A percentile compares a stretch with the other conserved stretches of the same genome.
Conservation (phyloP, 2,329 filamentous ascomycete genomes). For the Phaeoacremonium minimum region DNA sequence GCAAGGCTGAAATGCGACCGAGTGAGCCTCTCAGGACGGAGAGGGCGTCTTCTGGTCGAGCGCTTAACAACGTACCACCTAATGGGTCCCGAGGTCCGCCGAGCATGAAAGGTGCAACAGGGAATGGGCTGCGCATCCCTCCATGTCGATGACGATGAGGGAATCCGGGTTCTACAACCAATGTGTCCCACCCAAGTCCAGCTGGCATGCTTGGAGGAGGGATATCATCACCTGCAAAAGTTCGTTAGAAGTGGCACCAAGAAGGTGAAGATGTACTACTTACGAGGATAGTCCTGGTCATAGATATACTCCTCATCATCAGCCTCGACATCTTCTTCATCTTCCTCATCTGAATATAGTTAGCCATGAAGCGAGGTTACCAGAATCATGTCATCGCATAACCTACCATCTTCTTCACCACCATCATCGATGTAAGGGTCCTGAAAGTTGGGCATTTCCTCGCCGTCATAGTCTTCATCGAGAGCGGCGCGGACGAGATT, state of each 20-base stretch:
- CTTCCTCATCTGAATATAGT: slow-evolving; percentile 37
- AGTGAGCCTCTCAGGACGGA: neutral
- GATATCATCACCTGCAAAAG: slow-evolving; percentile 30
- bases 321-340: slow-evolving; percentile 66
- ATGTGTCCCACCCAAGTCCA: slow-evolving; percentile 53
- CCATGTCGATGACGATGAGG: slow-evolving; percentile 51
- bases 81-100: slow-evolving; percentile 51
- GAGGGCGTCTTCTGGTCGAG: no score
- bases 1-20: neutral
- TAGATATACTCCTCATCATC: slow-evolving; percentile 64
- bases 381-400: slow-evolving; percentile 8
- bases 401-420: slow-evolving; percentile 58
- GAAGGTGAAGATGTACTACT: slow-evolving; percentile 19
- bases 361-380: slow-evolving; percentile 10
- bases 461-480: slow-evolving; percentile 50
- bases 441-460: slow-evolving; percentile 45
- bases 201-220: slow-evolving; percentile 37
- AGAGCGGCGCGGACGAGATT: slow-evolving; percentile 54
- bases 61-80: slow-evolving; percentile 36
- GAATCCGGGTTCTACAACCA: slow-evolving; percentile 44
- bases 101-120: slow-evolving; percentile 47
- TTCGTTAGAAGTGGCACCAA: slow-evolving; percentile 1
- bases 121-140: slow-evolving; percentile 54
- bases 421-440: slow-evolving; percentile 50
- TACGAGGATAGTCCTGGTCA: slow-evolving; percentile 55